These are phyloP conservation scores for Fusarium citri DNA, from an alignment of 2,329 filamentous ascomycete species.

Conservation along the genomic window DNA sequence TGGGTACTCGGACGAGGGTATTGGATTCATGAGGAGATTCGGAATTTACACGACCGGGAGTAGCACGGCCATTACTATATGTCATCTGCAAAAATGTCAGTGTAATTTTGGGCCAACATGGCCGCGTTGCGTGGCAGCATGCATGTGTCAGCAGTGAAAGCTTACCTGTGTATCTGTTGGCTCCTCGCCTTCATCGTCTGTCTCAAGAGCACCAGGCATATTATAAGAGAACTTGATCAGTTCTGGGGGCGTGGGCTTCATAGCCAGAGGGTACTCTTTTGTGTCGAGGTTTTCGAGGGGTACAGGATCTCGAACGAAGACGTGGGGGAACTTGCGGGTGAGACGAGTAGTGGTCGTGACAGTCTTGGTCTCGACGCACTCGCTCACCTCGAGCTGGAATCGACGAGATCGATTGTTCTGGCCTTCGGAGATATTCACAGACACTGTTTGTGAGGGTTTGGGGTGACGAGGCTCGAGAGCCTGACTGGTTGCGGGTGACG, in stretches of 20 bases:
- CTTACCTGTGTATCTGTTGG: conserved; percentile 39
- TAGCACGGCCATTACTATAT: conserved; percentile 39
- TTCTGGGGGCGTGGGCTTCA: conserved; percentile 82
- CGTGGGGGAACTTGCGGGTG: conserved; percentile 84
- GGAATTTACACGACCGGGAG: conserved; percentile 44
- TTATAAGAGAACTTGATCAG: conserved; percentile 83
- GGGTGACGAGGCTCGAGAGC: conserved; percentile 53
- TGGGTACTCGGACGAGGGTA: conserved; percentile 44
- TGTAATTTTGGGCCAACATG: neutral
- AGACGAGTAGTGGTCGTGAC: conserved; percentile 95
- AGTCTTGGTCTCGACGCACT: conserved; percentile 75
- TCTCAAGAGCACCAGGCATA: conserved; percentile 55
- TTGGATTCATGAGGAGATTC: conserved; percentile 47
- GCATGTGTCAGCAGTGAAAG: neutral
- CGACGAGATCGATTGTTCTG: conserved; percentile 50
- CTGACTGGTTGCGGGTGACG: conserved; percentile 52
- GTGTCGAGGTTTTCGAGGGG: conserved; percentile 79
- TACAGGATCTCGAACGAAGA: conserved; percentile 79
- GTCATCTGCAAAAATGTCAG: conserved; percentile 33
- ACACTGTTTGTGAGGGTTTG: conserved; percentile 55
- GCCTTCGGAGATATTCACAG: conserved; percentile 61
- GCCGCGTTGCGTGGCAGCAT: neutral
- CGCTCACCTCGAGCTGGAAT: conserved; percentile 69
- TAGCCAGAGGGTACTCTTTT: conserved; percentile 90
- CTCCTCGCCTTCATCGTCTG: conserved; percentile 42